Evolutionary conservation across 164 flowering plant genomes (phyloP), one percentile per base, ranked within the genome.

Genomic region (Sedum album): DNA sequence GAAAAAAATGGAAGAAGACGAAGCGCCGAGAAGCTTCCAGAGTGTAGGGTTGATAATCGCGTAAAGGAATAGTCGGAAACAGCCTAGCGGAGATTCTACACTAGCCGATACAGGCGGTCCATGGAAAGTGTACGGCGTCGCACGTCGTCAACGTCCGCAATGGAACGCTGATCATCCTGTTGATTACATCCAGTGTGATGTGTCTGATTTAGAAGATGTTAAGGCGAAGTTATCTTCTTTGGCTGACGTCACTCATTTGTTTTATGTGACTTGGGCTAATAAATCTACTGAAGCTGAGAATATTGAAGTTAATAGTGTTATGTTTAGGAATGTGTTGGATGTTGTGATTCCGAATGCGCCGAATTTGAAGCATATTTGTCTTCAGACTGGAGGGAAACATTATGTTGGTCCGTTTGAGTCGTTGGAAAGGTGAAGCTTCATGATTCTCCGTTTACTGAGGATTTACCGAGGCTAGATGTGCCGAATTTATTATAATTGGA

Each of bases 81-180:
- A 11, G 10, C 14, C 46, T 41, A 14, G 46, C 10, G 1, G 11
- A 1, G 46, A 5, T 41, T 7, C 15, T 91, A 66, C 93, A 0
- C 84, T 86, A 39, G 41, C 89, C 26, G 90, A 86, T 77, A 86
- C 96, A 53, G 93, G 95, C 42, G 91, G 95, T 28, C 91, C 90
- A 0, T 89, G 95, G 95, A 89, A 91, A 69, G 91, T 87, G 67
- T 89, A 89, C 74, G 93, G 97, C 72, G 85, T 87, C 42, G 88
- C 84, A 9, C 85, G 93, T 51, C 83, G 91, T 25, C 80, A 87
- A 35, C 82, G 86, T 0, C 95, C 91, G 14, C 6, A 67, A 31
- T 87, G 91, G 93, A 73, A 70, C 72, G 76, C 78, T 6, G 87
- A 86, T 28, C 78, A 84, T 61, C 85, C 85, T 0, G 51, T 90